These are phyloP conservation scores for Cryptococcus jaspeensis DNA, from an alignment of 1,284 basidiomycete species.

Conservation along the genomic window DNA sequence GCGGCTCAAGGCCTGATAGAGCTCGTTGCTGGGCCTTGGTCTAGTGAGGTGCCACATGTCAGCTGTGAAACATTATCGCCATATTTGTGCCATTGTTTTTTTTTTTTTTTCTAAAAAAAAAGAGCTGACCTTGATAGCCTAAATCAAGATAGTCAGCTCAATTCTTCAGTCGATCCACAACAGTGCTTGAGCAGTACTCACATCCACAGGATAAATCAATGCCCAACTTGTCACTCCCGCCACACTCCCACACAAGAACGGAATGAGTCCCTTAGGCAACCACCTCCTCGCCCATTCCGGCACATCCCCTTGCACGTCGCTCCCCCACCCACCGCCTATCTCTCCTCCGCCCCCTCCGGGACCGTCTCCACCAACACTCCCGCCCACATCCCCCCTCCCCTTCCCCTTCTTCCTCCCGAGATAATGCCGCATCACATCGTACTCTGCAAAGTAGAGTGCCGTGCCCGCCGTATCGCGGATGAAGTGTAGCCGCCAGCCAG, in stretches of 20 bases:
- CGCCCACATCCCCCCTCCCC: not conserved
- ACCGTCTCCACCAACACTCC: too few relatives aligned
- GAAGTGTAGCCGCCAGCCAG: constrained; percentile 45
- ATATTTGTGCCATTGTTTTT: too few relatives aligned
- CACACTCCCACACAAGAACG: constrained; percentile 49
- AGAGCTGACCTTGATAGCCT: constrained; percentile 47
- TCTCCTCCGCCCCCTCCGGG: constrained; percentile 6
- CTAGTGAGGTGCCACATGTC: constrained; percentile 13
- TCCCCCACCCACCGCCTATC: constrained; percentile 14
- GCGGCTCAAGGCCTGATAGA: constrained; percentile 39
- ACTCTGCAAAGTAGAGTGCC: constrained; percentile 51
- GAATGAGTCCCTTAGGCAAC: constrained; percentile 42
- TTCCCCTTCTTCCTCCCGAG: constrained; percentile 34
- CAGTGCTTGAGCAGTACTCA: constrained; percentile 31
- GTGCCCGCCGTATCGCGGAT: constrained; percentile 50
- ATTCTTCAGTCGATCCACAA: not conserved
- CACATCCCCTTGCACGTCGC: constrained; percentile 39
- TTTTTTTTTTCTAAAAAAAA: too few relatives aligned
- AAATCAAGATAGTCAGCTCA: not conserved
- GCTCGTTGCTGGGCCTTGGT: constrained; percentile 51
- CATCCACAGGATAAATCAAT: constrained; percentile 51
- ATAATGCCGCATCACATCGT: constrained; percentile 49
- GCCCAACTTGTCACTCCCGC: constrained; percentile 52
- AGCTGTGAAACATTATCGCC: not conserved
- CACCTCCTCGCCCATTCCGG: constrained; percentile 46